Evolutionary conservation across 1,139 yeast species (phyloP), one percentile per base, ranked within the genome.

Genomic region (Pichia sp.): DNA sequence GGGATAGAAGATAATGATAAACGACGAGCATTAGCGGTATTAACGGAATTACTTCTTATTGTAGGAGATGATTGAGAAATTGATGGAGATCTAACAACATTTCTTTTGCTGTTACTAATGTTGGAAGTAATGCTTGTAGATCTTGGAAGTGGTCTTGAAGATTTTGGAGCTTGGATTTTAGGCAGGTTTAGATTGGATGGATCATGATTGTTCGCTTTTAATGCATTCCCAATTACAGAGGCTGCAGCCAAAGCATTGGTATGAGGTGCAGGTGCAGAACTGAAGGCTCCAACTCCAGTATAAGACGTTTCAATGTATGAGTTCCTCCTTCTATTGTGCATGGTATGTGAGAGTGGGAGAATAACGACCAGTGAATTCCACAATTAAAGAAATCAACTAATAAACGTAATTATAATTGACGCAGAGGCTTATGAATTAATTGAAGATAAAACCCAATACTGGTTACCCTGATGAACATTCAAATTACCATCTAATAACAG

Each of bases 201-300:
- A 30, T 55, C 49, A 40, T 58, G 56, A 43, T 56, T 53, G 40
- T 57, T 60, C 10, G 55, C 57, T 47, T 58, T 61, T 41, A 63
- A 46, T 2, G 66, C 65, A 36, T 54, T 48, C 2, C 66, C 67
- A 40, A 63, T 61, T n/a, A 62, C 64, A 9, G 62, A 51, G 10
- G 66, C 67, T 8, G 67, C 67, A 20, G 65, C 66, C 40, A 62
- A 46, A 8, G 67, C 67, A 27, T 56, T 58, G 3, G 60, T 48
- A 29, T 49, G 51, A 4, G 64, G 64, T 2, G 58, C 51, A 1
- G 58, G 50, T 8, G 57, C 54, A 3, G 50, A 45, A 3, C 58
- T 49, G 42, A 51, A 51, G 0, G 51, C 51, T 3, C 51, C 47
- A 25, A 57, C 62, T 8, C 62, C 62, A 7, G 63, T 58, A 38